Evolutionary conservation across 179 eudicot genomes (phyloP).

Genomic region (Spinacia oleracea): DNA sequence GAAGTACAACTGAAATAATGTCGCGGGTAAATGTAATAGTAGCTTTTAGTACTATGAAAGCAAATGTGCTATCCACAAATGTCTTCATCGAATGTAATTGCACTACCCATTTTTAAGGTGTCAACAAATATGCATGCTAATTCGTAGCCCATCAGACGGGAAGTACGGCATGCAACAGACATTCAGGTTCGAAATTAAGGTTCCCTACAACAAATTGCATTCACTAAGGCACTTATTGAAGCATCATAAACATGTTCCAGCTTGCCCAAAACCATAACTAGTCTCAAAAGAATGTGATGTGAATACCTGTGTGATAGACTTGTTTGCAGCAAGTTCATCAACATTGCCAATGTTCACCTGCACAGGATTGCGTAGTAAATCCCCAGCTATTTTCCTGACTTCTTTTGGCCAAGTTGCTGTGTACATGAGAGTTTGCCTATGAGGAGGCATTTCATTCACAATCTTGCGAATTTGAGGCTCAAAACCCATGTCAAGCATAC

Average conservation of each 20-base stretch:
- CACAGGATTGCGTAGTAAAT: slow-evolving; percentile 73
- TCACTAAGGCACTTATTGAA: not conserved
- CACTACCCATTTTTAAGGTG: not conserved
- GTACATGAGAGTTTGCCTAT: slow-evolving; percentile 95
- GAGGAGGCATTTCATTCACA: slow-evolving; percentile 82
- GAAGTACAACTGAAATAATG: not conserved
- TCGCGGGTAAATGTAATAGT: not conserved
- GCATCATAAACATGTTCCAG: not conserved
- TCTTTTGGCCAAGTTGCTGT: slow-evolving; percentile 99
- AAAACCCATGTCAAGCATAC: slow-evolving; percentile 99
- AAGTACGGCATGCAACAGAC: not conserved
- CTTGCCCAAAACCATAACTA: not conserved
- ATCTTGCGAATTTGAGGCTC: slow-evolving; percentile 98
- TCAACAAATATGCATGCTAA: not conserved
- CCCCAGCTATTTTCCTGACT: slow-evolving; percentile 93
- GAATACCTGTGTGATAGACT: slow-evolving; percentile 87
- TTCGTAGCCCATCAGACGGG: not conserved
- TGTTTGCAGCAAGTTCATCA: slow-evolving; percentile 97
- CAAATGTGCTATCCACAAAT: not conserved
- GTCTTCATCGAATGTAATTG: not conserved
- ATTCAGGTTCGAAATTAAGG: not conserved
- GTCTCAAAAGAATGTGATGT: not conserved
- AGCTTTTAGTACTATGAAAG: not conserved
- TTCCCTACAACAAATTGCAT: not conserved
- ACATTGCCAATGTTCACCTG: slow-evolving; percentile 96